Evolutionary conservation across 2,329 filamentous ascomycete genomes (phyloP).

Genomic region (Paecilomyces dactylethromorphus): DNA sequence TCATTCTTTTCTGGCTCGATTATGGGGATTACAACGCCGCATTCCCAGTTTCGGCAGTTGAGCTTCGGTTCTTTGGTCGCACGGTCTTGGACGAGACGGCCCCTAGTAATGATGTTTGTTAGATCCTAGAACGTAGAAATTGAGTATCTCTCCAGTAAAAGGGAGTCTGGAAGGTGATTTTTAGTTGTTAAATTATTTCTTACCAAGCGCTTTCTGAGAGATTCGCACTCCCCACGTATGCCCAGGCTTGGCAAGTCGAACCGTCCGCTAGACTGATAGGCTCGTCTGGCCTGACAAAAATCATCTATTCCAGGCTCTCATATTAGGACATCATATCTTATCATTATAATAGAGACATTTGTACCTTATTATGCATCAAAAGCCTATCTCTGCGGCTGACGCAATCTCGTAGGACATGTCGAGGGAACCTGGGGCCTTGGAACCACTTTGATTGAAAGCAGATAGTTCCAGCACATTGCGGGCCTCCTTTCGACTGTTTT

Average conservation of each 20-base stretch:
- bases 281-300: constrained; percentile 24
- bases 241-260: constrained; percentile 54
- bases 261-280: constrained; percentile 15
- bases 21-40: constrained; percentile 72
- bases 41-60: constrained; percentile 91
- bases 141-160: background rate
- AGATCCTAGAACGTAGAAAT: background rate
- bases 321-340: constrained; percentile 1
- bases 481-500: constrained; percentile 56
- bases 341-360: constrained; percentile 21
- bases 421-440: constrained; percentile 63
- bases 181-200: constrained; percentile 21
- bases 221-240: constrained; percentile 86
- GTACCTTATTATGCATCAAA: constrained; percentile 82
- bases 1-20: constrained; percentile 7
- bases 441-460: constrained; percentile 72
- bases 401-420: constrained; percentile 65
- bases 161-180: background rate
- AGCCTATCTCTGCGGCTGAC: constrained; percentile 63
- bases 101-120: constrained; percentile 48
- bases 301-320: constrained; percentile 16
- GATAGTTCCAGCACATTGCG: constrained; percentile 68
- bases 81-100: constrained; percentile 65
- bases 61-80: constrained; percentile 64
- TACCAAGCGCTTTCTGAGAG: constrained; percentile 89